Conservation (phyloP, 345 rosid genomes). For the Rhizophora apiculata region DNA sequence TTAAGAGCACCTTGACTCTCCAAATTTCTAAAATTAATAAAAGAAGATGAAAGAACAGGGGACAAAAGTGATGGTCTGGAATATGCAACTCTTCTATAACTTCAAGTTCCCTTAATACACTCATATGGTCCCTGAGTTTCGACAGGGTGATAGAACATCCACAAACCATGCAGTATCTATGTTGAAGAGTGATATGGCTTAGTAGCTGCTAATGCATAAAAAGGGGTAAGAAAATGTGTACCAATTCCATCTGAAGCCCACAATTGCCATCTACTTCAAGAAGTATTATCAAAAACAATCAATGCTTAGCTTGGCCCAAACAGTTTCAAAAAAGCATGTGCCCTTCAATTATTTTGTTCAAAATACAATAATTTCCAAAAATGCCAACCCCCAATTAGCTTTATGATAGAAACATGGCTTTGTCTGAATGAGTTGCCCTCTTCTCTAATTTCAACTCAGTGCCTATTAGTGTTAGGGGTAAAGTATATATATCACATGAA, state of each 20-base stretch:
- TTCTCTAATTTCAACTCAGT: too few relatives aligned
- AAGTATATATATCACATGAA: too few relatives aligned
- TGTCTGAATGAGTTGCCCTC: too few relatives aligned
- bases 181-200: not conserved
- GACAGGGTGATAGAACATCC: not conserved
- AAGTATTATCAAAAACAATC: not conserved
- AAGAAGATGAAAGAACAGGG: not conserved
- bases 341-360: too few relatives aligned
- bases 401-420: too few relatives aligned
- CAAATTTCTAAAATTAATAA: not conserved
- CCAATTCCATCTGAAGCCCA: not conserved
- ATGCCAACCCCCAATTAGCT: too few relatives aligned
- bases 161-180: not conserved
- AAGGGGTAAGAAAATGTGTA: not conserved
- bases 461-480: too few relatives aligned
- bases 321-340: too few relatives aligned
- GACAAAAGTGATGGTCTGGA: not conserved
- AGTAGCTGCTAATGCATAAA: not conserved
- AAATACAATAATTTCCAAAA: too few relatives aligned
- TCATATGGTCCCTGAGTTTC: not conserved
- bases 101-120: not conserved
- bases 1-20: not conserved
- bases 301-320: too few relatives aligned
- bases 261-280: not conserved
- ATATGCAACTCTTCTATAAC: not conserved